Base-by-base conservation (phyloP, 2,329 filamentous ascomycete genomes). In the Ceratocystis eucalypticola region DNA sequence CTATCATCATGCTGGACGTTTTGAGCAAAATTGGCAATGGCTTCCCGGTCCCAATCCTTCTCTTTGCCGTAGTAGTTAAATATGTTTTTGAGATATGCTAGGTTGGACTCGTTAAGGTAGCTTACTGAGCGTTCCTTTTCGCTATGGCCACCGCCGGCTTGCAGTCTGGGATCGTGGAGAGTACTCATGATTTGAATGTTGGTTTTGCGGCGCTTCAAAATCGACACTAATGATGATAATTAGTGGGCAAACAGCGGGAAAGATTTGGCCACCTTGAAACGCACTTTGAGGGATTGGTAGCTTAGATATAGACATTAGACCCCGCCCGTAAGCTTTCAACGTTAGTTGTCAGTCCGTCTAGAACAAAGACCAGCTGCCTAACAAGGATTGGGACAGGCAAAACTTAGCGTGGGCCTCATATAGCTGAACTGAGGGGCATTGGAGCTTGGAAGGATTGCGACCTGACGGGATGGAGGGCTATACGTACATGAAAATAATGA, bases 61-160 rank as follows among this genome's bases (percentile, higher is more conserved):
- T 74, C 72, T 62, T 76, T 76, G 67, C 76, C 77, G 66, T 82
- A 77, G 22, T 74, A 71, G 48, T 75, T 71, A 72, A 80, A 84
- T 64, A 83, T 75, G 66, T 74, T 75, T 70, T 77, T 75, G 20
- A 84, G 74, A 65, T 81, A 77, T 6, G 72, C 69, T 46, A 79
- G 70, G 37, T 80, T 70, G 5, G 75, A 71, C 3, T 75, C 70
- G 69, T 77, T 76, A 55, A 84, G 68, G 25, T 75, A 73, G 48
- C 75, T 71, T 70, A 83, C 73, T 53, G 71, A 72, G 66, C 75
- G 76, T 25, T 75, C 71, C 62, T 76, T 74, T 53, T 76, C 76
- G 69, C 76, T 77, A 37, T 77, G 76, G 53, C 79, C 80, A 69
- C 80, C 80, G 66, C 80, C 80, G 10, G 79, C 79, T 68, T 80